Percentiles rank a stretch among this genome's conserved stretches.
Evolutionary conservation across 2,329 filamentous ascomycete genomes (phyloP).

Genomic region (Annulohypoxylon truncatum): DNA sequence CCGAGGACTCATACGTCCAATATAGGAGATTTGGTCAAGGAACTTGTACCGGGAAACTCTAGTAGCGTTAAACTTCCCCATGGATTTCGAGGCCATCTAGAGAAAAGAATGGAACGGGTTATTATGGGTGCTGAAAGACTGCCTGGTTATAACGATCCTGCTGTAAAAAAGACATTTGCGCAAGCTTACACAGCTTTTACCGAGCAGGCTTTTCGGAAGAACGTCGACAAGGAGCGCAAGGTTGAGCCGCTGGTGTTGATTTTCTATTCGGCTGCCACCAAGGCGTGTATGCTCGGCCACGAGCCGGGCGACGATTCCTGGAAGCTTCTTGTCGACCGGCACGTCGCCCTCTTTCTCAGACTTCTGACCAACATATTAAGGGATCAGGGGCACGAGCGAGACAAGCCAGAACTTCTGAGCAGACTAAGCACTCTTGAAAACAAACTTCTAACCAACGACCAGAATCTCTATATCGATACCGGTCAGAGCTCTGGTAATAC

Average conservation of each 20-base stretch:
- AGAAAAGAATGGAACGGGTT: constrained; percentile 83
- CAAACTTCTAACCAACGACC: constrained; percentile 93
- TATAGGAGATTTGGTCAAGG: constrained; percentile 87
- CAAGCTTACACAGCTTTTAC: constrained; percentile 95
- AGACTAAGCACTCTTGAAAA: constrained; percentile 86
- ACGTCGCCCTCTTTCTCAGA: constrained; percentile 93
- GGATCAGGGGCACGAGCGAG: constrained; percentile 85
- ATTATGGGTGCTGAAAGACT: constrained; percentile 84
- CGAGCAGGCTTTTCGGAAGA: constrained; percentile 86
- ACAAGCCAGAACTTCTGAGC: constrained; percentile 84
- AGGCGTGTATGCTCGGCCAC: constrained; percentile 82
- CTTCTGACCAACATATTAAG: constrained; percentile 83
- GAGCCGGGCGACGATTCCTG: constrained; percentile 83
- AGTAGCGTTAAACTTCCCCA: constrained; percentile 67
- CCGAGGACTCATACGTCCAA: constrained; percentile 74
- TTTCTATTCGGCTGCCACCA: constrained; percentile 94
- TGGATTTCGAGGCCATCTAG: constrained; percentile 63
- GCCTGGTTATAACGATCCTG: constrained; percentile 89
- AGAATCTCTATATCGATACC: constrained; percentile 79
- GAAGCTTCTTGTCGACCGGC: constrained; percentile 92
- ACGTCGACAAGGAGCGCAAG: constrained; percentile 92
- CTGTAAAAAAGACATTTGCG: constrained; percentile 93
- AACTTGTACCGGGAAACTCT: constrained; percentile 72
- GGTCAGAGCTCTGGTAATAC: constrained; percentile 71
- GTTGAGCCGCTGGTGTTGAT: constrained; percentile 94